A percentile compares a stretch with the other conserved stretches of the same genome.
Evolutionary conservation across 768 basidiomycete genomes (phyloP).

Genomic region (Agaricus sinodeliciosus): DNA sequence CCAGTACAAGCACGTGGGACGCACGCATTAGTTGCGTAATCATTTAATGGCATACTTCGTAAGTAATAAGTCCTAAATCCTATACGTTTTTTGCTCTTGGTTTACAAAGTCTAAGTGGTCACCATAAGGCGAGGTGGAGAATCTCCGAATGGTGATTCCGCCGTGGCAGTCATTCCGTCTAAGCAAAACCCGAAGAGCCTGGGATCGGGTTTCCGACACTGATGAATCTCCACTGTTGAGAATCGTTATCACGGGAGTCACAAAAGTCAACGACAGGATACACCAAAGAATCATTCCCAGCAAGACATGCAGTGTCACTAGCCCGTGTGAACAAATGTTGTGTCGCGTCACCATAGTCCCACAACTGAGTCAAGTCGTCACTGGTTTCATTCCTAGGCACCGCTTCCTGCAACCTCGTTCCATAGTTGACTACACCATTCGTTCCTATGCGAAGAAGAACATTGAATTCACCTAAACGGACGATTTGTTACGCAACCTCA

Average conservation of each 20-base stretch:
- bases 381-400: neutral
- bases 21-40: too few relatives aligned
- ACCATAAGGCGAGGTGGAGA: too few relatives aligned
- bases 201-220: too few relatives aligned
- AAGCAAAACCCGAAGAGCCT: too few relatives aligned
- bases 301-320: neutral
- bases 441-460: neutral
- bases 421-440: neutral
- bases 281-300: neutral
- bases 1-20: too few relatives aligned
- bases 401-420: neutral
- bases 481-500: neutral
- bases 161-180: too few relatives aligned
- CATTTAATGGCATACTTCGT: too few relatives aligned
- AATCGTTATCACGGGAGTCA: neutral
- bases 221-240: neutral
- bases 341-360: neutral
- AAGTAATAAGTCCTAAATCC: too few relatives aligned
- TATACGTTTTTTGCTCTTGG: too few relatives aligned
- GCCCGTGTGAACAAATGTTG: neutral
- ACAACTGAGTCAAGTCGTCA: neutral
- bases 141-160: too few relatives aligned
- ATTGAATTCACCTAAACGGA: neutral
- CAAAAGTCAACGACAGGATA: neutral
- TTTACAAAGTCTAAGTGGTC: too few relatives aligned